Base-by-base conservation (phyloP, 208 protist species). In the Crithidia mellificae region DNA sequence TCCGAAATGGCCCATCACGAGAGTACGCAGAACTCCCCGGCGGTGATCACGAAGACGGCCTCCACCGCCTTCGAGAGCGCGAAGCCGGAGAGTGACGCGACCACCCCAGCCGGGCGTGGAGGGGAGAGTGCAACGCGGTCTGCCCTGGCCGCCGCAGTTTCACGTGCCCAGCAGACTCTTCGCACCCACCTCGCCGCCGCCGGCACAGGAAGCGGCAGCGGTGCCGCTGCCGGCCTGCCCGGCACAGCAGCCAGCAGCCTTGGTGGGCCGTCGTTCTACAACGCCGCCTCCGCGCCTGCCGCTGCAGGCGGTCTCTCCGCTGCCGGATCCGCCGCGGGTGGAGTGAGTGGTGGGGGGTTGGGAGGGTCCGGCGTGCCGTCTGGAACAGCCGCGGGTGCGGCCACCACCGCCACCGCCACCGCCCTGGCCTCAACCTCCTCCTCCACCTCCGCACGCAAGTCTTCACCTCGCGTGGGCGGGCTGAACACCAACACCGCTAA, bases 111-210 rank as follows among this genome's bases (percentile, higher is more conserved):
- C 19, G n/a, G 46, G 12, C 1, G 62, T 8, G 34, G 46, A 56
- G n/a, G 34, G 30, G 63, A 55, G 11, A 19, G 19, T 6, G 34
- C 50, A 6, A 49, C 63, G 25, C 70, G 70, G 38, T 6, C 34
- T 27, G 56, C 70, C 14, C 64, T 76, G 25, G 70, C 70, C 0
- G 55, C 63, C 17, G 70, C 70, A 25, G 70, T 76, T 9, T 61
- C 70, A 43, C 53, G 61, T 19, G 70, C 70, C 15, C 70, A 76
- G 49, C 30, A 61, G 27, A 54, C 63, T 41, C 63, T 76, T 5
- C 70, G 70, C 39, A 44, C 70, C 11, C 70, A 61, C 44, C 55
- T 69, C 19, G 34, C 59, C 22, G 44, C 70, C 6, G 61, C 58
- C 12, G 58, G 58, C 2, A 34, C 15, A 20, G 14, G 19, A 6